These are phyloP conservation scores for Kluyveromyces lactis DNA, from an alignment of 805 yeast species.

Conservation along the genomic window DNA sequence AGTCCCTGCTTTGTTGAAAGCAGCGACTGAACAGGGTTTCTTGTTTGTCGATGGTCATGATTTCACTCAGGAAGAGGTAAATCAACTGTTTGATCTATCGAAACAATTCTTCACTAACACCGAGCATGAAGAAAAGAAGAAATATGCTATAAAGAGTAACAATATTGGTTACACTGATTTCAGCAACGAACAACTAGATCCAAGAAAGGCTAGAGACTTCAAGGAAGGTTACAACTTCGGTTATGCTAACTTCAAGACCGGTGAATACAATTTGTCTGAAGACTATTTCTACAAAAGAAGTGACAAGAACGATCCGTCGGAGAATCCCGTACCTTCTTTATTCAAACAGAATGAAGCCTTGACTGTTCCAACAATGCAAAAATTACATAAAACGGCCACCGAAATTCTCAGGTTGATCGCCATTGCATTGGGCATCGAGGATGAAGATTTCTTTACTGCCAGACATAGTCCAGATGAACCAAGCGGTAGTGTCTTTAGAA, in stretches of 20 bases:
- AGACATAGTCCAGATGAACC: conserved; percentile 44
- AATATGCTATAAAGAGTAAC: conserved; percentile 41
- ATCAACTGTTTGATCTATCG: conserved; percentile 41
- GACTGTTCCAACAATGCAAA: conserved; percentile 35
- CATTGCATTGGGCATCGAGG: conserved; percentile 48
- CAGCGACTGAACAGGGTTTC: conserved; percentile 59
- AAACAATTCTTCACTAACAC: conserved; percentile 39
- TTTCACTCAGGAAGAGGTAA: conserved; percentile 48
- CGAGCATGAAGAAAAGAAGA: conserved; percentile 42
- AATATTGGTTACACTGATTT: conserved; percentile 56
- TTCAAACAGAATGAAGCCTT: conserved; percentile 37
- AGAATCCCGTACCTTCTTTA: conserved; percentile 42
- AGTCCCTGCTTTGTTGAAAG: conserved; percentile 45
- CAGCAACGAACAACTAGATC: conserved; percentile 42
- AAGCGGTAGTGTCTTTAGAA: conserved; percentile 60
- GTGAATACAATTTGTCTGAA: conserved; percentile 27
- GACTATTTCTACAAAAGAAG: conserved; percentile 6
- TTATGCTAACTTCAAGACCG: conserved; percentile 41
- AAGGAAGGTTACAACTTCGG: conserved; percentile 68
- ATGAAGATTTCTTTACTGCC: conserved; percentile 54
- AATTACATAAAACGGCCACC: conserved; percentile 43
- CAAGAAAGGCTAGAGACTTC: conserved; percentile 41
- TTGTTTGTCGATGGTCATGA: conserved; percentile 60
- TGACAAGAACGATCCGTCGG: conserved; percentile 12
- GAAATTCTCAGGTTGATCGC: conserved; percentile 50